Base-by-base conservation (phyloP, 805 yeast species). In the Metschnikowia koreensis region DNA sequence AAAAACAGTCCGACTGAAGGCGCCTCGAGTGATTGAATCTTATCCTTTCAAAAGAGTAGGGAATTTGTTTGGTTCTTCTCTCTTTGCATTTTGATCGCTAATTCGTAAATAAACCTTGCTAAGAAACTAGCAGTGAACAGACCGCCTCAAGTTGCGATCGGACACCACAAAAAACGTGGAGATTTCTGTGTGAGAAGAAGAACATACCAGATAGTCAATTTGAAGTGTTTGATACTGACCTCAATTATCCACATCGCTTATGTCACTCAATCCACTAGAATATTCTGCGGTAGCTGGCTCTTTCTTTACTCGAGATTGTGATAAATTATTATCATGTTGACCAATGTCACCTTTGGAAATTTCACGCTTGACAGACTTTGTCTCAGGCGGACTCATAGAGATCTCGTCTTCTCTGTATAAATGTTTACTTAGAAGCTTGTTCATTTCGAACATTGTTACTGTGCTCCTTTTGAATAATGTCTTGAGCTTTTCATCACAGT, bases 361-460 rank as follows among this genome's bases (percentile, higher is more conserved):
- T 36, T 31, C 34, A 10, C 13, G 34, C 34, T 12, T 31, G 6
- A 31, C 34, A 10, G 34, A 6, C 10, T 31, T 6, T 3, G 3
- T 31, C 34, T 31, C 6, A 9, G 10, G 12, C 34, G 10, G 10
- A 12, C 12, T 9, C 10, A 31, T 31, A 10, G 46, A 15, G 27
- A 57, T 13, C 45, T 57, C 61, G 8, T 49, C 62, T 8, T 55
- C 58, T 34, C 56, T 57, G 42, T 29, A 73, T 33, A 85, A 62
- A 60, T 83, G 88, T 15, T 75, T 67, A 17, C 80, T 70, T 26
- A 86, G 63, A 9, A 80, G 65, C 60, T 82, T 84, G 61, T 76
- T 76, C 83, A 86, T 73, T 50, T 74, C 73, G 61, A 86, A 86
- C 73, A 82, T 79, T 8, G 81, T 75, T 44, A 82, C 76, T 22